Base-by-base conservation (phyloP, 495 filamentous ascomycete species). In the Hapsidospora chrysogenum region DNA sequence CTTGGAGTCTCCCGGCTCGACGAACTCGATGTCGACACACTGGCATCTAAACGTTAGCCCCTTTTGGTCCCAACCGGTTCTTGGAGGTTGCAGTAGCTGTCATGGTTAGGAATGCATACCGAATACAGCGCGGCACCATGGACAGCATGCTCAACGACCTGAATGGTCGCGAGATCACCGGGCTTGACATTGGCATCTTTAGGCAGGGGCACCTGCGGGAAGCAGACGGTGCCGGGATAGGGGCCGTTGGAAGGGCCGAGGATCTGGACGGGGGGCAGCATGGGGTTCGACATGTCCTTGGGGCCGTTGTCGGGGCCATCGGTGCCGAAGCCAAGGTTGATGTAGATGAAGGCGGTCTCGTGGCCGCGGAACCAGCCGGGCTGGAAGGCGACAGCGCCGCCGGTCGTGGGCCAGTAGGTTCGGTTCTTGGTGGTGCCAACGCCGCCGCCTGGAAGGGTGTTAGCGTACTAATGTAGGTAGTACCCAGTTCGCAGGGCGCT, bases 281-380 rank as follows among this genome's bases (percentile, higher is more conserved):
- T 86, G 11, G 73, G 58, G 54, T 81, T 72, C 39, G 83, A 92
- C 75, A 86, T 85, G 63, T 96, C 96, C n/a, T 56, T 56, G 2
- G 92, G 92, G 5, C 57, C 57, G 27, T 36, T 34, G 37, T 62
- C 58, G 10, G 68, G 66, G 2, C 65, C 68, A 7, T 70, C 55
- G 14, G 68, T 82, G 37, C 87, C 92, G 40, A 85, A 71, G 37
- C 92, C 92, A 31, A 99, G 61, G 63, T 99, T 99, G 57, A 99
- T 66, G 56, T 96, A 94, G 50, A 96, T 66, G 39, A 86, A 70
- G 21, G 87, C 89, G 4, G 74, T 78, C 7, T 66, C 50, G 50
- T 99, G 92, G 41, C 92, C 92, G 27, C 72, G 74, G 64, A 95
- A 95, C 92, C 92, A 99, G 45, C 92, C 60, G 4, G 92, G 82